Base-by-base conservation (phyloP, 495 filamentous ascomycete genomes). In the Cetradonia linearis region DNA sequence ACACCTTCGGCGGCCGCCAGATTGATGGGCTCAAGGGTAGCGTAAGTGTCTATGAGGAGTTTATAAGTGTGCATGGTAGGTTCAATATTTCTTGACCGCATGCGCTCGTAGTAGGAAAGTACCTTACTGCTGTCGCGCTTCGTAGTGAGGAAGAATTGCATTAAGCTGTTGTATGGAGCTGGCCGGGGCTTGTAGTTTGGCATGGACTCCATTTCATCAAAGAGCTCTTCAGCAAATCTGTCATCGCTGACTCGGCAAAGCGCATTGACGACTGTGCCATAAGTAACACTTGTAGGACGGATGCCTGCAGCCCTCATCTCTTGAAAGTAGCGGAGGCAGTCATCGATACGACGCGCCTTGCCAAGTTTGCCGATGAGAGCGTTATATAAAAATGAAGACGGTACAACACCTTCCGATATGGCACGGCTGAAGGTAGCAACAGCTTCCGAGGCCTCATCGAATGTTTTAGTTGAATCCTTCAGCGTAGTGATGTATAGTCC, bases 141-240 rank as follows among this genome's bases (percentile, higher is more conserved):
- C 31, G 94, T 96, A 67, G 86, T 91, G 61, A 96, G 81, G 83
- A 97, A 98, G 78, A 95, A 97, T 72, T 98, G 93, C 81, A 98
- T 98, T 82, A 98, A 84, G 69, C 88, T 92, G 76, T 98, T 96
- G 79, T 98, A 98, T 5, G 93, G 93, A 11, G 93, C 93, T 3
- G 94, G 88, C 8, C 93, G 83, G 44, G 93, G 89, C 77, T 97
- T 96, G 83, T 97, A 98, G 76, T 97, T 97, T 42, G 91, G 88
- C 88, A 95, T 95, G 42, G 83, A 84, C 76, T 98, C 93, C 93
- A 98, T 98, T 76, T 98, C 94, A 66, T 96, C 89, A 70, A 98
- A 97, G 66, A 97, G 85, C 72, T 98, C 88, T 68, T 96, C 93
- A 52, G 93, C 93, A 68, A 96, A 95, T 57, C 91, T 90, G 73